Conservation (phyloP, 441 rosid species). For the Melianthus villosus region DNA sequence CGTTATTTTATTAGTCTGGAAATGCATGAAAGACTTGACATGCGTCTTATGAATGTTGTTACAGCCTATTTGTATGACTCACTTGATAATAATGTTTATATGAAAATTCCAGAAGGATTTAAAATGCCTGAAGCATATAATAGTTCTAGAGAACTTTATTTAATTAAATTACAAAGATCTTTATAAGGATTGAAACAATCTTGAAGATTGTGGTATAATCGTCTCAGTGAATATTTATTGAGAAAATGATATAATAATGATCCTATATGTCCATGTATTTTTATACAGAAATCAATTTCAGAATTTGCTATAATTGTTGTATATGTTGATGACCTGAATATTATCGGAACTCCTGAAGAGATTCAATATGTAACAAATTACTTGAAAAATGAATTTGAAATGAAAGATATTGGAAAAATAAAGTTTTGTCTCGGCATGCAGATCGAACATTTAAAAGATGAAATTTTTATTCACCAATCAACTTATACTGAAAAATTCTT, state of each 20-base stretch:
- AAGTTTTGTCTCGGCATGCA: too few relatives aligned
- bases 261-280: neutral
- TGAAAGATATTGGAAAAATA: too few relatives aligned
- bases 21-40: neutral
- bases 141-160: neutral
- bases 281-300: neutral
- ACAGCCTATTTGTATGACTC: neutral
- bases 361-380: too few relatives aligned
- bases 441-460: too few relatives aligned
- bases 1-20: neutral
- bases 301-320: neutral
- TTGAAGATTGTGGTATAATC: constrained; percentile 1
- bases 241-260: neutral
- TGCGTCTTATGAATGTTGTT: constrained; percentile 4
- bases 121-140: constrained; percentile 1
- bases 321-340: neutral
- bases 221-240: neutral
- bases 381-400: too few relatives aligned
- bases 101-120: neutral
- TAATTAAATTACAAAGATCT: neutral
- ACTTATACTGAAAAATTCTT: too few relatives aligned
- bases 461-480: too few relatives aligned
- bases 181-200: constrained; percentile 1
- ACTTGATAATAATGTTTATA: neutral
- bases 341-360: neutral